Percentiles rank a stretch among this genome's conserved stretches.
Conservation (phyloP, 257 asterid species). For the Nicotiana obtusifolia region DNA sequence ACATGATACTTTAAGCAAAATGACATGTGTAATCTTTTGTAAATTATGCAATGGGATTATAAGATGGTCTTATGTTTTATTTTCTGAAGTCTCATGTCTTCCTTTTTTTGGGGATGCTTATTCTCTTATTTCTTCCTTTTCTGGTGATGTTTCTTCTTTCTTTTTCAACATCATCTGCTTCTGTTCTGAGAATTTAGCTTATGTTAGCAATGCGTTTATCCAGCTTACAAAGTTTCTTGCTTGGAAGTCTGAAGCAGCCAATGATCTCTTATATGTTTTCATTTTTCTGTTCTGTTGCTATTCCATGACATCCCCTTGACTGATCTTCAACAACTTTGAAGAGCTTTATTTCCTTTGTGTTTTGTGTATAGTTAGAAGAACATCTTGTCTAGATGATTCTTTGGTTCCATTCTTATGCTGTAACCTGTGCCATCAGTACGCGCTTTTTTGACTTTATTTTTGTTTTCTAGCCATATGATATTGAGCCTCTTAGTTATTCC, state of each 20-base stretch:
- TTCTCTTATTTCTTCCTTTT: neutral
- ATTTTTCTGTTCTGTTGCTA: neutral
- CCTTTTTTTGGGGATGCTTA: neutral
- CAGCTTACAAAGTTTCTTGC: neutral
- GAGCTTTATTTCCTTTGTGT: constrained; percentile 5
- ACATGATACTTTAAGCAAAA: neutral
- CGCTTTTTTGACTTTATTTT: neutral
- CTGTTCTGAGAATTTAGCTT: neutral
- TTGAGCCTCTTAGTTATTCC: neutral
- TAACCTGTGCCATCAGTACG: neutral
- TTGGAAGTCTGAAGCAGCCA: neutral
- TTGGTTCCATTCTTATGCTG: neutral
- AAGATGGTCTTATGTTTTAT: neutral
- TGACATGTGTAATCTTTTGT: neutral
- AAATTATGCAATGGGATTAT: neutral
- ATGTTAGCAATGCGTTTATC: neutral
- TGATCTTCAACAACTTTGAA: neutral
- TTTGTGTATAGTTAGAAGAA: neutral
- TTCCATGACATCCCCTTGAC: neutral
- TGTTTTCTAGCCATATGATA: neutral
- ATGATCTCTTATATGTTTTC: neutral
- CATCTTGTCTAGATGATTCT: neutral
- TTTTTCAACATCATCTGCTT: neutral
- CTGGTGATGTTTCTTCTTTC: neutral
- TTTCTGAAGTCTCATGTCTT: neutral